A percentile compares a stretch with the other conserved stretches of the same genome.
These are phyloP conservation scores for Aspergillus sparsus DNA, from an alignment of 495 filamentous ascomycete genomes.

Conservation along the genomic window DNA sequence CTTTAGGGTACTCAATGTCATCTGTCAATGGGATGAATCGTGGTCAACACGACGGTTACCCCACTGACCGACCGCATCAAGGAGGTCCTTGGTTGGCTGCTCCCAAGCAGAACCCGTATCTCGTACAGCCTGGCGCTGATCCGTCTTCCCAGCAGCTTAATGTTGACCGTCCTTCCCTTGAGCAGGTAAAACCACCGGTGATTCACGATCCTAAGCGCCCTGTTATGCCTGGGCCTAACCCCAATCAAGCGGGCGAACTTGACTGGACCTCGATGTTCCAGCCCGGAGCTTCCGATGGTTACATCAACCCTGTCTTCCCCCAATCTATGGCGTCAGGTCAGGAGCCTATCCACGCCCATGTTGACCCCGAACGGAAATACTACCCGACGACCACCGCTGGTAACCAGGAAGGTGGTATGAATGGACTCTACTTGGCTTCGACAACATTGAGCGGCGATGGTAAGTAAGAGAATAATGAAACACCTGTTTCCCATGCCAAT, in stretches of 20 bases:
- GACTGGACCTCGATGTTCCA: conserved; percentile 77
- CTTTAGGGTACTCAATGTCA: conserved; percentile 48
- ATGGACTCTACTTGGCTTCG: conserved; percentile 50
- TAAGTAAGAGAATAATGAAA: conserved; percentile 28
- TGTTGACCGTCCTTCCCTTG: conserved; percentile 50
- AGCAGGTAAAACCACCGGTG: conserved; percentile 53
- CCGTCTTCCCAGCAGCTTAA: conserved; percentile 47
- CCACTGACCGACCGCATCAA: conserved; percentile 40
- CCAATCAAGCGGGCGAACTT: conserved; percentile 47
- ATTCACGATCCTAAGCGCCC: conserved; percentile 46
- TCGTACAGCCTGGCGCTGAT: conserved; percentile 46
- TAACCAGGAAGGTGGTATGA: conserved; percentile 47
- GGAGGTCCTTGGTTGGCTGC: conserved; percentile 49
- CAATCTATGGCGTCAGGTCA: conserved; percentile 50
- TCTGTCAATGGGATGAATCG: conserved; percentile 51
- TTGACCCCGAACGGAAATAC: conserved; percentile 49
- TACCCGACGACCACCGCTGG: conserved; percentile 47
- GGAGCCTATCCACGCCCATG: conserved; percentile 48
- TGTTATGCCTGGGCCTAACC: conserved; percentile 45
- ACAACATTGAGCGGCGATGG: conserved; percentile 50
- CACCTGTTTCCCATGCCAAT: background rate
- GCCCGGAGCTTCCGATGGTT: conserved; percentile 62
- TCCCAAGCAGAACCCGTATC: conserved; percentile 52
- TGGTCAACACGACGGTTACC: conserved; percentile 43
- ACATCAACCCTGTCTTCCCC: conserved; percentile 61